Evolutionary conservation across 2,329 filamentous ascomycete species (phyloP).

Genomic region (Cladosporium sp.): DNA sequence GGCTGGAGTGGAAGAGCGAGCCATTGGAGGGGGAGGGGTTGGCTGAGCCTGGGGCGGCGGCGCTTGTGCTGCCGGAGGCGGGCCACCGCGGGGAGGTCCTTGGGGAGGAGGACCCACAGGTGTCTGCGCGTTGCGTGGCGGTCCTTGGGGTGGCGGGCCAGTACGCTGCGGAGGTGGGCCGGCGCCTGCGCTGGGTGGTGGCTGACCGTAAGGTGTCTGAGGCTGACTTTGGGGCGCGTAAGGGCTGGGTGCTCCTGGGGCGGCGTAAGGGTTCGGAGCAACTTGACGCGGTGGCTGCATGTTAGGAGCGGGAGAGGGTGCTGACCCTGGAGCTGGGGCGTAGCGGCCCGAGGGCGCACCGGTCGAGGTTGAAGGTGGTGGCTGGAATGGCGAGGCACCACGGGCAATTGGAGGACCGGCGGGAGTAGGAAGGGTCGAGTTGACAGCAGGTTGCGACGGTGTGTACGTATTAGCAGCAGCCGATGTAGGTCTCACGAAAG

Average conservation of each 20-base stretch:
- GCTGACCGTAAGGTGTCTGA: constrained; percentile 38
- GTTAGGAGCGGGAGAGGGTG: constrained; percentile 40
- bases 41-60: constrained; percentile 11
- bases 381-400: constrained; percentile 81
- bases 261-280: constrained; percentile 43
- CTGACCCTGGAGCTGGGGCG: constrained; percentile 59
- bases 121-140: constrained; percentile 34
- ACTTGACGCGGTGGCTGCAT: constrained; percentile 41
- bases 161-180: constrained; percentile 31
- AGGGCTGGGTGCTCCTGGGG: constrained; percentile 26
- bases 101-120: constrained; percentile 40
- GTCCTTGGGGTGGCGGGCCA: constrained; percentile 41
- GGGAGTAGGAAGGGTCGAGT: constrained; percentile 42
- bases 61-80: constrained; percentile 27
- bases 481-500: constrained; percentile 47
- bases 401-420: constrained; percentile 61
- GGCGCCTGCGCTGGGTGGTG: constrained; percentile 37
- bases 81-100: constrained; percentile 44
- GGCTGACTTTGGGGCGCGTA: constrained; percentile 38
- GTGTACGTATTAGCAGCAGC: constrained; percentile 61
- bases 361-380: constrained; percentile 59
- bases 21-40: constrained; percentile 25
- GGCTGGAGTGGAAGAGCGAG: constrained; percentile 38
- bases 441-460: constrained; percentile 48
- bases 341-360: constrained; percentile 72